Base-by-base conservation (phyloP, 768 basidiomycete species). In the Amanita inopinata region DNA sequence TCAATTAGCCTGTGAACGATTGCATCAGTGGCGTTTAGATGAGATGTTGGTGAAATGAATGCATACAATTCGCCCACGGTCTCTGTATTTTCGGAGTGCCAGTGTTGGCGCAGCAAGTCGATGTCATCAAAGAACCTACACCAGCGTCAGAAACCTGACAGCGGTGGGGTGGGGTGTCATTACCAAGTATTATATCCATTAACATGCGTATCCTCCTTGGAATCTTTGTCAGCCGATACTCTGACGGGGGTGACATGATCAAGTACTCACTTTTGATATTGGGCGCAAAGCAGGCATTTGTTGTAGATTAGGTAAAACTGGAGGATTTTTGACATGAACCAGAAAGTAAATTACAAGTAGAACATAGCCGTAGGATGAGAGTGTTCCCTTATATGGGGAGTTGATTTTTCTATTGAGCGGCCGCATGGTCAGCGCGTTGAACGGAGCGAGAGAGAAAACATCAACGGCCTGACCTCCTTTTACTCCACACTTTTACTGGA, bases 401-500 rank as follows among this genome's bases (percentile, higher is more conserved):
- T 99, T 99, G 62, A 99, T 96, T 79, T 96, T 93, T 64, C 87
- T 89, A 53, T 1, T 19, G 8, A 32, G n/a, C 5, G 9, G 18
- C 12, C 8, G 17, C 24, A 19, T 3, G 2, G 20, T 35, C n/a
- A n/a, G n/a, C n/a, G n/a, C n/a, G n/a, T n/a, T n/a, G 15, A 25
- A 20, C 17, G 31, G 30, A 1, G 15, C 12, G 31, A 10, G 20
- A 6, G 22, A 24, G n/a, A 18, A 32, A n/a, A n/a, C n/a, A n/a
- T n/a, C n/a, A n/a, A 24, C 40, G 38, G 43, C 51, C 65, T 27
- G 43, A 85, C 86, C 93, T 76, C 62, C 91, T 76, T 65, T 97
- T 99, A 54, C 89, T 88, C 94, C 94, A 99, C 15, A 99, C 91
- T 71, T 99, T 99, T 56, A 99, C 93, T 98, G 39, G 33, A 42